Conservation (phyloP, 2,329 filamentous ascomycete genomes). For the Trichoderma breve region DNA sequence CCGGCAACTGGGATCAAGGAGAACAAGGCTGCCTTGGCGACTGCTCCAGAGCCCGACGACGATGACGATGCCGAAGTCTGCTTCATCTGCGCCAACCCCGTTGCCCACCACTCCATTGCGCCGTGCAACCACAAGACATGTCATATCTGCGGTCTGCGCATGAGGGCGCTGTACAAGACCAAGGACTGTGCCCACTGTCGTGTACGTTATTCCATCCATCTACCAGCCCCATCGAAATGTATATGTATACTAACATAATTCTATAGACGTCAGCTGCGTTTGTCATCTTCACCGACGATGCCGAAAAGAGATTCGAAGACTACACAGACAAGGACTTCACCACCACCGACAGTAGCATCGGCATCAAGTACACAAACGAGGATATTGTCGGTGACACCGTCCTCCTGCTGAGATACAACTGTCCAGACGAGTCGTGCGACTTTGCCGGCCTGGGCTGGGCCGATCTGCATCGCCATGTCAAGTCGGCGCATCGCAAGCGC, state of each 20-base stretch:
- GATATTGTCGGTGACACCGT: slow-evolving; percentile 91
- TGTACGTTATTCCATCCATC: slow-evolving; percentile 49
- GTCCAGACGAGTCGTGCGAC: slow-evolving; percentile 76
- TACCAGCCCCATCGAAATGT: slow-evolving; percentile 24
- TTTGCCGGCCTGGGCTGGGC: slow-evolving; percentile 71
- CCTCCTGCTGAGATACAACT: slow-evolving; percentile 88
- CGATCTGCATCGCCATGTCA: slow-evolving; percentile 71
- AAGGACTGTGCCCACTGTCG: slow-evolving; percentile 96
- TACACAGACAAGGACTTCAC: slow-evolving; percentile 72
- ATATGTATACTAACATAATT: background rate
- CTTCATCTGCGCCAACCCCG: slow-evolving; percentile 93
- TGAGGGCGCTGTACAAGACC: slow-evolving; percentile 93
- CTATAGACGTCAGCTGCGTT: slow-evolving; percentile 64
- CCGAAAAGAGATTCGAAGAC: slow-evolving; percentile 79
- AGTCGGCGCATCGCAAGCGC: slow-evolving; percentile 75
- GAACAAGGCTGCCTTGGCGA: slow-evolving; percentile 32
- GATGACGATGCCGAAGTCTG: slow-evolving; percentile 78
- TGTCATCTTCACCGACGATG: slow-evolving; percentile 90
- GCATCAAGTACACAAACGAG: slow-evolving; percentile 84
- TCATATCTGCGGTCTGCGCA: slow-evolving; percentile 88
- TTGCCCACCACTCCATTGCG: slow-evolving; percentile 82
- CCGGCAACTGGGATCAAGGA: background rate
- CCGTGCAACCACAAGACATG: slow-evolving; percentile 97
- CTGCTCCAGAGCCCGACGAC: slow-evolving; percentile 34
- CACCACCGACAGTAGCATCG: slow-evolving; percentile 78